These are phyloP conservation scores for Clavispora carvajalis DNA, from an alignment of 805 yeast genomes.

Conservation along the genomic window DNA sequence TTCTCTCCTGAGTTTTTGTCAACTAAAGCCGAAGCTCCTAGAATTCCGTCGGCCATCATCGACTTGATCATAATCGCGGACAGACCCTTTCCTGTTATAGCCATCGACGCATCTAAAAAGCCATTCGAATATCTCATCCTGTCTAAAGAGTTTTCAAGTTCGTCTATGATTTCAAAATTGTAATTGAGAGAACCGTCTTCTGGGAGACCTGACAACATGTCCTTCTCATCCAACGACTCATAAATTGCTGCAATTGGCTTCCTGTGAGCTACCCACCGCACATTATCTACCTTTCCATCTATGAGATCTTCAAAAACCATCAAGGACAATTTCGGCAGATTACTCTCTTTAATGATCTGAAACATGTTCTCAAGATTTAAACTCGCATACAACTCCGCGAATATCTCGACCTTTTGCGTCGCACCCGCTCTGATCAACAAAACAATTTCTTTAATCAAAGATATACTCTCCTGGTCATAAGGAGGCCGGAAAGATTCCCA, in stretches of 20 bases:
- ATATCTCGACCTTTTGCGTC: constrained; percentile 21
- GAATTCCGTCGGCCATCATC: constrained; percentile 47
- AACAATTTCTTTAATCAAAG: constrained; percentile 18
- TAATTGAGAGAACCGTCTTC: constrained; percentile 47
- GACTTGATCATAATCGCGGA: constrained; percentile 23
- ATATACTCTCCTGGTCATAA: constrained; percentile 5
- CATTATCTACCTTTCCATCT: background rate
- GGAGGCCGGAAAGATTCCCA: constrained; percentile 2
- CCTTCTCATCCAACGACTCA: constrained; percentile 53
- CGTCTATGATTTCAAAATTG: constrained; percentile 41
- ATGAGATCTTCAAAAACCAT: constrained; percentile 44
- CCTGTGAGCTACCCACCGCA: constrained; percentile 1
- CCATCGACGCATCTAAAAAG: constrained; percentile 40
- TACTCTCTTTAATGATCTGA: constrained; percentile 26
- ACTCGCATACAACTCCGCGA: constrained; percentile 20
- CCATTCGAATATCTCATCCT: constrained; percentile 55
- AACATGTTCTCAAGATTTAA: constrained; percentile 26
- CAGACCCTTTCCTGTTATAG: constrained; percentile 5
- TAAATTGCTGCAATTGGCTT: constrained; percentile 33
- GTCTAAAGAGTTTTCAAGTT: constrained; percentile 26
- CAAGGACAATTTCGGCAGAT: constrained; percentile 38
- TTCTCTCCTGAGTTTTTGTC: constrained; percentile 17
- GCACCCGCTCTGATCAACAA: constrained; percentile 39
- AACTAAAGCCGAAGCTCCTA: constrained; percentile 51
- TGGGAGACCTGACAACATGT: constrained; percentile 62